phyloP scores from a whole-genome alignment of 2,329 filamentous ascomycete genomes.

The Penicillium expansum region DNA sequence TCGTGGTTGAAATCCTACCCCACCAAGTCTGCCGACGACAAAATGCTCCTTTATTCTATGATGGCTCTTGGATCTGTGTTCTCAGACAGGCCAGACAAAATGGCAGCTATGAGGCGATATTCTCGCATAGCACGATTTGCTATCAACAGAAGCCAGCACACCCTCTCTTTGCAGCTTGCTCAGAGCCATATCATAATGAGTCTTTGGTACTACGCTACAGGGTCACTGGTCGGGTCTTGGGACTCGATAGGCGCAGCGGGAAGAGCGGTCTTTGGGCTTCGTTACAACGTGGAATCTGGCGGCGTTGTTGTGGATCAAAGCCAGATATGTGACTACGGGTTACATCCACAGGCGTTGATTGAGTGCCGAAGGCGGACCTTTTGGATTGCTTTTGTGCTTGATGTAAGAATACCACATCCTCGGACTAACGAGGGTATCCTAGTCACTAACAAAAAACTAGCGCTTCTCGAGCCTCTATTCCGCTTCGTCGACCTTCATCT shows the following conservation, averaged over 20 bases:
- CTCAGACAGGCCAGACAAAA: constrained; percentile 47
- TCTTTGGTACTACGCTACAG: constrained; percentile 63
- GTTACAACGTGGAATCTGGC: constrained; percentile 62
- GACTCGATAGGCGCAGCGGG: constrained; percentile 64
- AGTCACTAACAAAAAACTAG: constrained; percentile 29
- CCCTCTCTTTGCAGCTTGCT: constrained; percentile 61
- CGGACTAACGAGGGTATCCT: constrained; percentile 9
- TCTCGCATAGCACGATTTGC: constrained; percentile 59
- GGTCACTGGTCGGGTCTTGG: constrained; percentile 59
- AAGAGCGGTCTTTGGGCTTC: constrained; percentile 57
- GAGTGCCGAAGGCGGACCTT: constrained; percentile 70
- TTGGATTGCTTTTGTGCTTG: constrained; percentile 69
- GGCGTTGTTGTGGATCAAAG: constrained; percentile 48
- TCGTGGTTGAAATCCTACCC: constrained; percentile 52
- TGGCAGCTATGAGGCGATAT: constrained; percentile 48
- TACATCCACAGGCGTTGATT: constrained; percentile 57
- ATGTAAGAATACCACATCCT: constrained; percentile 48
- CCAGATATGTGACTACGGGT: constrained; percentile 54
- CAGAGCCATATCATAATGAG: constrained; percentile 66
- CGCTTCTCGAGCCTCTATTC: constrained; percentile 61
- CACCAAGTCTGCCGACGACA: constrained; percentile 54
- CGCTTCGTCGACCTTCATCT: constrained; percentile 55
- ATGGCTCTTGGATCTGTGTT: constrained; percentile 59
- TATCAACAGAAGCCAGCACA: constrained; percentile 50
- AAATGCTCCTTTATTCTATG: constrained; percentile 61